Evolutionary conservation across 495 filamentous ascomycete genomes (phyloP).

Genomic region (Daldinia childiae): DNA sequence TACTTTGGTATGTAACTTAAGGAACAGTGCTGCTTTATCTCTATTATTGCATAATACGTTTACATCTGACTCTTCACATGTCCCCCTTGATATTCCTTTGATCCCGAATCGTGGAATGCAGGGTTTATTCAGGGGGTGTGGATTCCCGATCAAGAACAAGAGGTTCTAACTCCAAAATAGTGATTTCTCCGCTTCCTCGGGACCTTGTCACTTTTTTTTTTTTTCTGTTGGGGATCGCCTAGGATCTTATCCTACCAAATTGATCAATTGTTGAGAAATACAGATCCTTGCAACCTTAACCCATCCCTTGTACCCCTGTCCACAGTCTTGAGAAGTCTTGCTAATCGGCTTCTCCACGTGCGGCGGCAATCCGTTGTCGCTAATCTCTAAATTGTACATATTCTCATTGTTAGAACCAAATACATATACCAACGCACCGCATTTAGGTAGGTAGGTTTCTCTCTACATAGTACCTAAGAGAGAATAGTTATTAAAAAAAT

Average conservation of each 20-base stretch:
- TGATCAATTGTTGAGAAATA: constrained; percentile 42
- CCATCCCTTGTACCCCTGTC: not conserved
- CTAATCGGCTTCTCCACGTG: constrained; percentile 29
- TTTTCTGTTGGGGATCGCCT: constrained; percentile 42
- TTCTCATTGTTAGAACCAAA: not conserved
- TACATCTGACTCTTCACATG: not conserved
- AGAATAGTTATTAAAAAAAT: no score
- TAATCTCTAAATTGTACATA: not conserved
- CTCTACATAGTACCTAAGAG: no score
- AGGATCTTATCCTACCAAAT: constrained; percentile 37
- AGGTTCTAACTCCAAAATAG: constrained; percentile 16
- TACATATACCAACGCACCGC: not conserved
- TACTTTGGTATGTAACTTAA: no score
- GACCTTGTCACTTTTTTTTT: constrained; percentile 11
- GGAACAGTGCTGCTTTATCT: not conserved
- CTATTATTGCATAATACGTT: not conserved
- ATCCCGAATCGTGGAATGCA: constrained; percentile 29
- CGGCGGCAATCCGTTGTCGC: constrained; percentile 9
- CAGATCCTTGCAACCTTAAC: constrained; percentile 33
- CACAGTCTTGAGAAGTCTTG: not conserved
- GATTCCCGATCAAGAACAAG: constrained; percentile 26
- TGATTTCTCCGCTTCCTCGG: constrained; percentile 25
- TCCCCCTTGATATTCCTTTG: constrained; percentile 2
- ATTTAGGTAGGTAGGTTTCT: not conserved
- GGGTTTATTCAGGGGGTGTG: constrained; percentile 19